Base-by-base conservation (phyloP, 2,329 filamentous ascomycete species). In the Colletotrichum sp. region DNA sequence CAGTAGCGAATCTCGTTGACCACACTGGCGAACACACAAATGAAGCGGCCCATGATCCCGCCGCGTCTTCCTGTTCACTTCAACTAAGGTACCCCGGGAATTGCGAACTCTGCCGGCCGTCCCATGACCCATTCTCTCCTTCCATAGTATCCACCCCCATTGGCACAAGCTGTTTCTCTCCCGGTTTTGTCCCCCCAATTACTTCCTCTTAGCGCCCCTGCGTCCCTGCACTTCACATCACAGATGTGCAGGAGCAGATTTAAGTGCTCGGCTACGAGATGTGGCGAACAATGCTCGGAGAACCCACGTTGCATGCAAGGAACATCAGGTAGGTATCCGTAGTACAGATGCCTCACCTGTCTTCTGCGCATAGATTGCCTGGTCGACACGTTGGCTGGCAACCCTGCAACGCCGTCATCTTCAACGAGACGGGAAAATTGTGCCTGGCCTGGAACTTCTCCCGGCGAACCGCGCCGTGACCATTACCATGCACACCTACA, bases 151-250 rank as follows among this genome's bases (percentile, higher is more conserved):
- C 43, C 21, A 34, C 30, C 68, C 34, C 36, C 68, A 63, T 48
- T 12, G 38, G 43, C 69, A 66, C 68, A 24, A 36, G 61, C 24
- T 38, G 57, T 34, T 30, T 21, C 52, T 10, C 63, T 72, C 30
- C 15, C 43, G 26, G 26, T 67, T 43, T 67, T 57, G 57, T 72
- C 67, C 63, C 69, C 63, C 63, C 69, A 75, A 72, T 63, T 70
- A 75, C 67, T 18, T 52, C 72, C 26, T 32, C 30, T 43, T 57
- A 55, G 30, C 61, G 12, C 12, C 30, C 38, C 38, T 30, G 38
- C 61, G 30, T 38, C 36, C 28, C 38, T 66, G 38, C 26, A 32
- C 18, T 24, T 58, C 18, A 21, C 18, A 26, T 43, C 36, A 61
- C 28, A 57, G 43, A 52, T 52, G 43, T 52, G 43, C 43, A 52